Percentiles rank a stretch among this genome's conserved stretches.
phyloP scores from a whole-genome alignment of 2,329 filamentous ascomycete species.

The Penicillium frequentans region DNA sequence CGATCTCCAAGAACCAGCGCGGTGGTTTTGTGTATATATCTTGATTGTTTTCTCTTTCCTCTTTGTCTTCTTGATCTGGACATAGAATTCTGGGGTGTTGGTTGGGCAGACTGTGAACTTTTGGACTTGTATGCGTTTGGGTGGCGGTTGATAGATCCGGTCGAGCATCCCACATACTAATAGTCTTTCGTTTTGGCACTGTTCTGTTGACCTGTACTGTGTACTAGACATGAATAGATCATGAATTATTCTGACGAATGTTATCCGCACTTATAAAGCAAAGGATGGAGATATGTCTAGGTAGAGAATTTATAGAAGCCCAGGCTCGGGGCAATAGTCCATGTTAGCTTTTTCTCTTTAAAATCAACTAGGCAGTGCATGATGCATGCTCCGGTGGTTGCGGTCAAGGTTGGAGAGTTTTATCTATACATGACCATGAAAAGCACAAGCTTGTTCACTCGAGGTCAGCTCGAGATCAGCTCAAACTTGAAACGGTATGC shows the following conservation, averaged over 20 bases:
- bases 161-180: conserved; percentile 2
- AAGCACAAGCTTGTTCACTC: no score
- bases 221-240: background rate
- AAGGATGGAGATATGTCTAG: background rate
- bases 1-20: background rate
- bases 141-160: conserved; percentile 1
- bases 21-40: conserved; percentile 12
- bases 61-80: conserved; percentile 2
- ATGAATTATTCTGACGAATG: background rate
- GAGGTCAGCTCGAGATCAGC: no score
- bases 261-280: background rate
- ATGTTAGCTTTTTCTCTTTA: no score
- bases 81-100: conserved; percentile 2
- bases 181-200: background rate
- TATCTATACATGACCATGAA: no score
- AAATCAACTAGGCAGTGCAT: no score
- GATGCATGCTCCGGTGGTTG: no score
- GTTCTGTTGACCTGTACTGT: background rate
- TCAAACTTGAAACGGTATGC: no score
- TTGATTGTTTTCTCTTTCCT: background rate
- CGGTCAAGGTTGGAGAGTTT: no score
- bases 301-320: no score
- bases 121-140: background rate
- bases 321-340: no score
- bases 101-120: background rate